Evolutionary conservation across 108 stramenopile species (phyloP), one percentile per base, ranked within the genome.

Genomic region (Nitzschia putrida): DNA sequence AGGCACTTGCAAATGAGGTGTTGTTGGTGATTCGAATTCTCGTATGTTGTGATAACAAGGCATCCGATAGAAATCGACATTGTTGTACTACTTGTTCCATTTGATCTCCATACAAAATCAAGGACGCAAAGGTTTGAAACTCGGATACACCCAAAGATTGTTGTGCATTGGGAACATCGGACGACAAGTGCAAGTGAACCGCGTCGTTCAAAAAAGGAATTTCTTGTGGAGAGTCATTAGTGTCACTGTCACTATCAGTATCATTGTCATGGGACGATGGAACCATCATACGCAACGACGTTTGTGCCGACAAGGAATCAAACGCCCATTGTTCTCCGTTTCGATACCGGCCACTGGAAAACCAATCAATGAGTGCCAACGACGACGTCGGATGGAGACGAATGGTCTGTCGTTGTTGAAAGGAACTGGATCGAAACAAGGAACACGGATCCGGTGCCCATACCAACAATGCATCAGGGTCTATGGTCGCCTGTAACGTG

Each of bases 391-490:
- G 61, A 42, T 79, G 64, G 34, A 87, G 42, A 20, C 58, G 9
- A 34, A 82, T 50, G 16, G 57, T 41, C 40, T 77, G 76, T 11
- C 16, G 41, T 65, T 87, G 85, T 25, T 57, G 41, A 43, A 69
- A 83, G 22, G 61, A 69, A 12, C 71, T 68, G 4, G 66, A 50
- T 13, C 60, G 42, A 70, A 80, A 86, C 50, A 73, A 59, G 14
- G 77, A 59, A 49, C 73, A 58, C 0, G 85, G 85, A 80, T 87
- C 85, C 7, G 85, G 85, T 24, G 85, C 80, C 68, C 70, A 53
- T 0, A 87, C 80, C 37, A 83, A 47, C 14, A 83, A 41, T 10
- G 67, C 80, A 23, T 79, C 64, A 0, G 69, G 45, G 13, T 71
- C 78, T 24, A 83, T 67, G 0, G 42, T 80, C 1, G 74, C 80